Percentiles rank a stretch among this genome's conserved stretches.
Conservation (phyloP, 352 stramenopile species). For the Globisporangium paddicum region DNA sequence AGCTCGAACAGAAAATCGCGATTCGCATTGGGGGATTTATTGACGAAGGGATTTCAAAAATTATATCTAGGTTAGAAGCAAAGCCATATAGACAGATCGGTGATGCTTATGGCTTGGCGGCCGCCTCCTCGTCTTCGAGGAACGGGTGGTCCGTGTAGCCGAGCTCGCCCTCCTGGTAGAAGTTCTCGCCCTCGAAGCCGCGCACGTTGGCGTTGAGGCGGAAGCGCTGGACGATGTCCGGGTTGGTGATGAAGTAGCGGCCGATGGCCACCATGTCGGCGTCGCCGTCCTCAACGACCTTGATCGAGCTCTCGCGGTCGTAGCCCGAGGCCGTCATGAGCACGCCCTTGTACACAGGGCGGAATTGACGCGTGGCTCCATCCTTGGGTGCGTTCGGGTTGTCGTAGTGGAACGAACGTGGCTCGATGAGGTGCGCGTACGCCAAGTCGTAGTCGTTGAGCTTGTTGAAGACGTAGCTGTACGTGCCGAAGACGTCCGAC, state of each 20-base stretch:
- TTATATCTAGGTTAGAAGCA: background rate
- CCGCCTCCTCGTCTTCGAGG: constrained; percentile 18
- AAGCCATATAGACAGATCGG: background rate
- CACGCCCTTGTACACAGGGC: constrained; percentile 54
- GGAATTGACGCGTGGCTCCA: constrained; percentile 41
- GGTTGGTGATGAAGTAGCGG: constrained; percentile 72
- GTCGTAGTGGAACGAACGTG: constrained; percentile 40
- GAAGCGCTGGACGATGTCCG: constrained; percentile 61
- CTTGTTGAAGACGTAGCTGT: constrained; percentile 41
- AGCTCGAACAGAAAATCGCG: background rate
- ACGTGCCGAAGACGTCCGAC: constrained; percentile 42
- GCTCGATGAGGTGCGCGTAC: constrained; percentile 62
- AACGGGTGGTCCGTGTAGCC: constrained; percentile 58
- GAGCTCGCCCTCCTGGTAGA: constrained; percentile 35
- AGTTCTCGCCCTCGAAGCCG: constrained; percentile 37
- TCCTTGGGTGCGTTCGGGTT: constrained; percentile 36
- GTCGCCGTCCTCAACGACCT: constrained; percentile 42
- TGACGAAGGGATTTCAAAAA: background rate
- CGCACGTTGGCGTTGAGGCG: constrained; percentile 34
- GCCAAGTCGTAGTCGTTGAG: constrained; percentile 54
- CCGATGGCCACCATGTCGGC: constrained; percentile 66
- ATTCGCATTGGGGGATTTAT: background rate
- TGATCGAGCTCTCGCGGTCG: constrained; percentile 34
- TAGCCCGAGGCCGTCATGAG: constrained; percentile 59
- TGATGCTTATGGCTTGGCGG: background rate